Base-by-base conservation (phyloP, 2,329 filamentous ascomycete species). In the Sclerotinia spermophila region DNA sequence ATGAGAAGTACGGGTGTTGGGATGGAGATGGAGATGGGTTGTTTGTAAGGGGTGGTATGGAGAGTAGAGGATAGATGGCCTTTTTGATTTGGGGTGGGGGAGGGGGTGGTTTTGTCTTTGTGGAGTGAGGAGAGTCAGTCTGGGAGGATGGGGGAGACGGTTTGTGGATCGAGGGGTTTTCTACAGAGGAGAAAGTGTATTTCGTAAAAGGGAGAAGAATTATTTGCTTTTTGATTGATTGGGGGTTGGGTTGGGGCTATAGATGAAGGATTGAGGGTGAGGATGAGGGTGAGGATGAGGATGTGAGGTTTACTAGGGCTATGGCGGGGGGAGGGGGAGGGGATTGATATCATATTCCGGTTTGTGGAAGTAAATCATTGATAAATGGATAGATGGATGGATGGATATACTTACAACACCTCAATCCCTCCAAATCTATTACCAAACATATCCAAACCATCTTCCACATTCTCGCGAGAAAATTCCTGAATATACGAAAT, bases 401-500 rank as follows among this genome's bases (percentile, higher is more conserved):
- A 13, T 51, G 17, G 7, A 55, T 33, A 1, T 19, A 33, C 53
- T 21, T 56, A 56, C 53, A 33, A 21, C 53, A 21, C 30, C 8
- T 33, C 17, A 33, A 33, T 21, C 1, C 17, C 0, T 1, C 8
- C 53, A 33, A 33, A 21, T 33, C 3, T 56, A 56, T 21, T 27
- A 21, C 53, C 27, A 21, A 55, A 27, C 53, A 51, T 51, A 27
- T 51, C n/a, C n/a, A 51, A 51, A 17, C 48, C 48, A 56, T 33
- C 27, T 56, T 33, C 15, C 53, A 33, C 73, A 71, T 65, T 58
- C 69, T n/a, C 67, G 30, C 11, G 56, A 70, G 38, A 73, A 76
- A n/a, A 65, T 35, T 2, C 73, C 74, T 15, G 68, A 66, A 48
- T 76, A 75, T 1, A 71, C 60, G 11, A 73, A 40, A n/a, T 67